These are phyloP conservation scores for Lumnitzera racemosa DNA, from an alignment of 345 rosid species.

Conservation along the genomic window DNA sequence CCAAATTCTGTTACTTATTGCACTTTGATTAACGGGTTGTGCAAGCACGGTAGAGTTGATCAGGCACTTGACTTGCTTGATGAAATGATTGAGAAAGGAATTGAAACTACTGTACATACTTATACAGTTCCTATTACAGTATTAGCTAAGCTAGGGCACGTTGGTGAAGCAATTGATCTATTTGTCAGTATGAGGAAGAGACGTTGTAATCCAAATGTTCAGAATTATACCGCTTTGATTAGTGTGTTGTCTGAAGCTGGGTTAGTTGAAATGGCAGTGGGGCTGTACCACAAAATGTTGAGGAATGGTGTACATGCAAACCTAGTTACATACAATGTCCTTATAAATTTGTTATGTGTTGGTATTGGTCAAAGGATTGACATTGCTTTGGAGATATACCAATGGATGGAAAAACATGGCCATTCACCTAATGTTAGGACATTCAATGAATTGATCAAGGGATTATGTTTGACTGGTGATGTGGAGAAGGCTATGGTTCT, in stretches of 20 bases:
- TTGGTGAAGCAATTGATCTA: conserved; percentile 41
- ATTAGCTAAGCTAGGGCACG: conserved; percentile 43
- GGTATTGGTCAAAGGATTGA: conserved; percentile 21
- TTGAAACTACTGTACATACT: conserved; percentile 41
- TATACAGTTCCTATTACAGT: conserved; percentile 46
- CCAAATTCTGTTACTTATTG: conserved; percentile 57
- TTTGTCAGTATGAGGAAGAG: conserved; percentile 32
- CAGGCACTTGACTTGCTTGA: conserved; percentile 48
- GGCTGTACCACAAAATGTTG: conserved; percentile 53
- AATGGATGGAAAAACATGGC: conserved; percentile 37
- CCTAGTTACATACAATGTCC: conserved; percentile 43
- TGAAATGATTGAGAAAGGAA: conserved; percentile 46
- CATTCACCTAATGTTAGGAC: conserved; percentile 27
- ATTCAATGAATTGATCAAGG: conserved; percentile 40
- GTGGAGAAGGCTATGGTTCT: conserved; percentile 47
- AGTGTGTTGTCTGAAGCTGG: conserved; percentile 36
- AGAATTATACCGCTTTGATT: conserved; percentile 51
- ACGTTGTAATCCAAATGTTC: conserved; percentile 44
- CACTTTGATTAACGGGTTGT: conserved; percentile 48
- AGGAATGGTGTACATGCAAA: conserved; percentile 39
- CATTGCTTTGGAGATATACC: conserved; percentile 35
- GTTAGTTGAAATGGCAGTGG: conserved; percentile 43
- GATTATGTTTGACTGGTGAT: conserved; percentile 29
- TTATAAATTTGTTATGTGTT: conserved; percentile 39
- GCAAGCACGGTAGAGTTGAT: conserved; percentile 39